Evolutionary conservation across 345 rosid species (phyloP).

Genomic region (Toxicodendron radicans): DNA sequence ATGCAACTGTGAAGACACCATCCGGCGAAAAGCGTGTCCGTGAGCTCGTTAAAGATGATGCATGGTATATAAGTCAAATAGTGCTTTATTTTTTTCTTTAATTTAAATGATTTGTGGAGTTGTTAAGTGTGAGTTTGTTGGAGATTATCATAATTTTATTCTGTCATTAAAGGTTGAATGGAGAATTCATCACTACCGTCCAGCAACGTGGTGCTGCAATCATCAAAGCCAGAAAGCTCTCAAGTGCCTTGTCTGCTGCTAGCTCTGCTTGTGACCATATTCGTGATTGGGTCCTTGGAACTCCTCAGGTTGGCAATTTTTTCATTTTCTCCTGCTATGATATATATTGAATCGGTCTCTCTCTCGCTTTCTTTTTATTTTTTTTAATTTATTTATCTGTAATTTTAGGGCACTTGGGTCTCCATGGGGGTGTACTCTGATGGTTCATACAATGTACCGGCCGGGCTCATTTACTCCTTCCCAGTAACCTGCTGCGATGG

Average conservation of each 20-base stretch:
- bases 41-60: constrained; percentile 85
- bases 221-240: constrained; percentile 90
- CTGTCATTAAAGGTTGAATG: constrained; percentile 62
- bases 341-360: constrained; percentile 6
- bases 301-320: constrained; percentile 70
- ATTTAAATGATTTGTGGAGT: constrained; percentile 4
- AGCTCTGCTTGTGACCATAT: constrained; percentile 98
- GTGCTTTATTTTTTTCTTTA: background rate
- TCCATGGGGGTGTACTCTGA: constrained; percentile 99
- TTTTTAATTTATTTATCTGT: constrained; percentile 12
- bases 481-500: constrained; percentile 87
- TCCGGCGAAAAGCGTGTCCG: constrained; percentile 75
- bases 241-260: constrained; percentile 99
- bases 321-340: background rate
- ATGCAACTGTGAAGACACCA: constrained; percentile 77
- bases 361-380: too few relatives aligned
- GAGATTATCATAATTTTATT: constrained; percentile 9
- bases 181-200: constrained; percentile 81
- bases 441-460: constrained; percentile 93
- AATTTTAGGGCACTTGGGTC: constrained; percentile 82
- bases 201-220: constrained; percentile 99
- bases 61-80: constrained; percentile 45
- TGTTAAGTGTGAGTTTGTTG: background rate
- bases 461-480: constrained; percentile 96
- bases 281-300: constrained; percentile 99